Conservation (phyloP, 1,284 basidiomycete species). For the Boletellus deceptivus region DNA sequence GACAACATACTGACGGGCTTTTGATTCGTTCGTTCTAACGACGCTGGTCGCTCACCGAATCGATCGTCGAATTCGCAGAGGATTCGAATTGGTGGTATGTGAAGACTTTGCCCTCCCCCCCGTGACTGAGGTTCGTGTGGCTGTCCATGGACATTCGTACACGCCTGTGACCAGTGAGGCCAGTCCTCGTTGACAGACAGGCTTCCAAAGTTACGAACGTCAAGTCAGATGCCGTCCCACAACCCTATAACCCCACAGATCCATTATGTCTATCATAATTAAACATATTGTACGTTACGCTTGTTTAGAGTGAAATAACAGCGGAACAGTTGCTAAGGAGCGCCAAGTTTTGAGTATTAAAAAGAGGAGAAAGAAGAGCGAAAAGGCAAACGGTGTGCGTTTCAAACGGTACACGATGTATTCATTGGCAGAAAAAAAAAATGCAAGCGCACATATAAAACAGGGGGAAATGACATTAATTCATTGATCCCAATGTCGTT, state of each 20-base stretch:
- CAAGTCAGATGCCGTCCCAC: no score
- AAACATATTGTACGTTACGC: slow-evolving; percentile 17
- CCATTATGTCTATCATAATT: slow-evolving; percentile 26
- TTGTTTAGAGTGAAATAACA: slow-evolving; percentile 9
- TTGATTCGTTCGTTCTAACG: no score
- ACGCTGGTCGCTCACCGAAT: no score
- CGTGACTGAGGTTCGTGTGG: no score
- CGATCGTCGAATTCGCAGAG: no score
- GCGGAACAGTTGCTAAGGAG: slow-evolving; percentile 1
- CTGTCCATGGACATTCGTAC: no score
- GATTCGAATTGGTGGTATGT: no score
- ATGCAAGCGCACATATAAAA: slow-evolving; percentile 2
- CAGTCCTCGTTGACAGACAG: no score
- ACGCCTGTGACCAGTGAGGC: no score
- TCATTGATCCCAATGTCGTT: background rate
- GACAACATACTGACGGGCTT: no score
- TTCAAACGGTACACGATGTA: slow-evolving; percentile 14
- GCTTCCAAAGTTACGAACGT: no score
- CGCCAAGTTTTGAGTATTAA: background rate
- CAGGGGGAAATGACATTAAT: background rate
- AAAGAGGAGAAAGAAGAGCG: background rate
- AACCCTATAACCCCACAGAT: slow-evolving; percentile 9
- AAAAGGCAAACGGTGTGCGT: slow-evolving; percentile 3
- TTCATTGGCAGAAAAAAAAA: slow-evolving; percentile 8
- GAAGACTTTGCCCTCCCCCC: no score